phyloP scores from a whole-genome alignment of 2,329 filamentous ascomycete genomes.

The Teratosphaeria epicoccoides region DNA sequence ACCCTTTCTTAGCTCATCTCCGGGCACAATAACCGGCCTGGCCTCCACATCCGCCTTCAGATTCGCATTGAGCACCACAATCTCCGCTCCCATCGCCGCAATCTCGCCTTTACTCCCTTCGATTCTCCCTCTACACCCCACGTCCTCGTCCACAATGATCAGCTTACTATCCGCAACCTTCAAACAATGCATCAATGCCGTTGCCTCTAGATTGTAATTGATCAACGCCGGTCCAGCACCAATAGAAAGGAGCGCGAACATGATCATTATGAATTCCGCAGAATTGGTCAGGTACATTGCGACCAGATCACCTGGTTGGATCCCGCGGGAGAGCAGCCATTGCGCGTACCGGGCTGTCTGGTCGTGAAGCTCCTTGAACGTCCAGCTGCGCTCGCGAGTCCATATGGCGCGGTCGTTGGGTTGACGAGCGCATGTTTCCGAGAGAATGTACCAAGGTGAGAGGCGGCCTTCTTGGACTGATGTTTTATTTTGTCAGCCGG shows the following conservation, averaged over 20 bases:
- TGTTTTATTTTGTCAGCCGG: background rate
- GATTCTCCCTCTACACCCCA: constrained; percentile 44
- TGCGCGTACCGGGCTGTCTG: constrained; percentile 50
- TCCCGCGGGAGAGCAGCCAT: constrained; percentile 41
- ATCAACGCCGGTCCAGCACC: constrained; percentile 26
- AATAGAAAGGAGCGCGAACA: constrained; percentile 20
- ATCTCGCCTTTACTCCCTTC: constrained; percentile 41
- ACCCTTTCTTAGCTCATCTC: constrained; percentile 16
- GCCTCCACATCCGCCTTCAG: constrained; percentile 35
- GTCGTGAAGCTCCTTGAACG: constrained; percentile 45
- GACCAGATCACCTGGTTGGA: constrained; percentile 24
- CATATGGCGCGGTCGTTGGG: constrained; percentile 49
- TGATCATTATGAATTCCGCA: constrained; percentile 21
- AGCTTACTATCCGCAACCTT: constrained; percentile 29
- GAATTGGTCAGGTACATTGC: constrained; percentile 22
- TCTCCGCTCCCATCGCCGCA: constrained; percentile 41
- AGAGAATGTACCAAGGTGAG: constrained; percentile 20
- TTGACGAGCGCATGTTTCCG: constrained; percentile 24
- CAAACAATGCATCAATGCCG: constrained; percentile 27
- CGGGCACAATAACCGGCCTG: constrained; percentile 12
- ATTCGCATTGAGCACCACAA: constrained; percentile 41
- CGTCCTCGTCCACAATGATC: constrained; percentile 35
- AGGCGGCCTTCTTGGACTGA: constrained; percentile 12
- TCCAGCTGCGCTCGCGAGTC: constrained; percentile 48
- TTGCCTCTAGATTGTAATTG: constrained; percentile 27